Base-by-base conservation (phyloP, 257 asterid genomes). In the Schizonepeta tenuifolia region DNA sequence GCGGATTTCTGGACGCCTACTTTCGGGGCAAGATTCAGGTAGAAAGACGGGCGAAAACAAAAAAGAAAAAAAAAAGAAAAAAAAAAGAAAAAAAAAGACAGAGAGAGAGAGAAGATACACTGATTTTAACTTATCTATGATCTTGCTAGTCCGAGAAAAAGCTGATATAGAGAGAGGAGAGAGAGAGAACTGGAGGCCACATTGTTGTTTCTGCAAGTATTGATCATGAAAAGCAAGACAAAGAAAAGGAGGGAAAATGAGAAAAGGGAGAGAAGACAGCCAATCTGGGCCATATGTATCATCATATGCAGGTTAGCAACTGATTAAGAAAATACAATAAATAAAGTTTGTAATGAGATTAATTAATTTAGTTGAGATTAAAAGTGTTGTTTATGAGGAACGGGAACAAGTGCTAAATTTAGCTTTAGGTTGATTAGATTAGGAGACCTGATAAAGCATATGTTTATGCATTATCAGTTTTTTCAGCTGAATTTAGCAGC, bases 331-430 rank as follows among this genome's bases (percentile, higher is more conserved):
- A 44, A 43, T 38, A 62, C 35, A 78, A 66, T 17, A 26, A 33
- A 46, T 73, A 70, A 75, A 22, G 75, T 15, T 83, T 28, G 33
- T 28, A 28, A 28, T 28, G 33, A 26, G 28, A 26, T 28, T 28
- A 28, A 28, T 72, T 74, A 74, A 70, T 36, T 36, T 36, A 36
- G 41, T 36, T 77, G 62, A 76, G 68, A 41, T 56, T 17, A 1
- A 65, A 53, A 50, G 40, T 20, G 64, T 68, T 77, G 85, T 21
- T 69, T 2, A 56, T 56, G 49, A 80, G 86, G 85, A 70, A 82
- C 85, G 73, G 92, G 95, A 83, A 86, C 90, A 86, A 75, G 79
- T 86, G 96, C 96, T 88, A 85, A 83, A 89, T 85, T 83, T 75
- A 47, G 92, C 79, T 82, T 76, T 71, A 70, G 74, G 72, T 82